Conservation (phyloP, 2,329 filamentous ascomycete genomes). For the Fusarium oligoseptatum region DNA sequence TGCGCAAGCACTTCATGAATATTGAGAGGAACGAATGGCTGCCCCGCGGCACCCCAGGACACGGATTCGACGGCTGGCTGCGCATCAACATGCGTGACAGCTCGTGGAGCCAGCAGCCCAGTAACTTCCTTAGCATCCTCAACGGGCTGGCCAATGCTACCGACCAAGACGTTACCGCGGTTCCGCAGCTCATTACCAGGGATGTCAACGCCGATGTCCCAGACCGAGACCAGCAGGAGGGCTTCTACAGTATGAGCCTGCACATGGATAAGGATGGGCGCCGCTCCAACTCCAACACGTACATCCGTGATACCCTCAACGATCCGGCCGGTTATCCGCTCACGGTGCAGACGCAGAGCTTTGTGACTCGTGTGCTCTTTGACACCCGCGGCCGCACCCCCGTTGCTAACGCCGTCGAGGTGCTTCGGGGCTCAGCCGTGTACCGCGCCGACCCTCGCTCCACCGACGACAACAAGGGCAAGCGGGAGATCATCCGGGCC, state of each 20-base stretch:
- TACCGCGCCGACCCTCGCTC: constrained; percentile 61
- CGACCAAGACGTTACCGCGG: not conserved
- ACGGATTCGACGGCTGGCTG: not conserved
- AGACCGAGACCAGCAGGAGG: not conserved
- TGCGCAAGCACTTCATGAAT: not conserved
- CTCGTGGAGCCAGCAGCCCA: not conserved
- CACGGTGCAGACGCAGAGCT: not conserved
- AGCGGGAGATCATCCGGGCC: constrained; percentile 52
- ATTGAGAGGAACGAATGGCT: not conserved
- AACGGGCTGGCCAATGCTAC: no score
- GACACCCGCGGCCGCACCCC: constrained; percentile 46
- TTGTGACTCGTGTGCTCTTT: not conserved
- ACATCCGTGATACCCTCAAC: not conserved
- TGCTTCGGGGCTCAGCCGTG: constrained; percentile 60
- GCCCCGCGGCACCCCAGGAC: not conserved
- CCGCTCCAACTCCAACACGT: not conserved
- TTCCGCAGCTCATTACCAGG: not conserved
- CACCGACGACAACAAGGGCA: constrained; percentile 45
- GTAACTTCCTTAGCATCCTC: no score
- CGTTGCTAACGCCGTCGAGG: constrained; percentile 63
- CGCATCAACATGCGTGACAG: not conserved
- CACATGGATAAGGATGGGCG: not conserved
- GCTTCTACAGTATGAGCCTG: not conserved
- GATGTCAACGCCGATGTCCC: not conserved
- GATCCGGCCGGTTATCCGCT: not conserved